These are phyloP conservation scores for Cairneyella variabilis DNA, from an alignment of 495 filamentous ascomycete genomes.

Conservation along the genomic window DNA sequence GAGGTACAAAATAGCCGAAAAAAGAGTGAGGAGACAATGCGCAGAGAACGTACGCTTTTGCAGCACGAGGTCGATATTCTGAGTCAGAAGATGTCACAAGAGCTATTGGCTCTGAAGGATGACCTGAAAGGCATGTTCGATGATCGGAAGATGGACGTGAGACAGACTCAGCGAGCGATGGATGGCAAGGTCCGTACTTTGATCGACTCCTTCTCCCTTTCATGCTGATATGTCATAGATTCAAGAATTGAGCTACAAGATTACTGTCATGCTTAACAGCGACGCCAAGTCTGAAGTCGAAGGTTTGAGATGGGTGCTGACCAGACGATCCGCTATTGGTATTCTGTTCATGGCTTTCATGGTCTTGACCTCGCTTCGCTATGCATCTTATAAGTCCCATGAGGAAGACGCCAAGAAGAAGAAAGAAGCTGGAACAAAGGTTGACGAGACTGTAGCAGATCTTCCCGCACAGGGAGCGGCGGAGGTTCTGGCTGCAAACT, in stretches of 20 bases:
- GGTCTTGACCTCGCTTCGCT: slow-evolving; percentile 45
- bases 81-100: slow-evolving; percentile 75
- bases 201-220: not conserved
- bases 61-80: slow-evolving; percentile 94
- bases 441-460: slow-evolving; percentile 11
- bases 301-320: slow-evolving; percentile 84
- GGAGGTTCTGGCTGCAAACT: slow-evolving; percentile 25
- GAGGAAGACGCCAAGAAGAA: slow-evolving; percentile 36
- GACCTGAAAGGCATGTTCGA: slow-evolving; percentile 94
- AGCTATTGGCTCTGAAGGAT: slow-evolving; percentile 75
- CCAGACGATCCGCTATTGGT: slow-evolving; percentile 77
- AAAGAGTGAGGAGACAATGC: slow-evolving; percentile 63
- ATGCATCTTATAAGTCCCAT: slow-evolving; percentile 28
- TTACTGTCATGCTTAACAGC: slow-evolving; percentile 78
- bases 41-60: slow-evolving; percentile 75
- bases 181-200: slow-evolving; percentile 59
- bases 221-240: slow-evolving; percentile 46
- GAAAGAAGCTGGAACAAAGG: slow-evolving; percentile 13
- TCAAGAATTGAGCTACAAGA: slow-evolving; percentile 90
- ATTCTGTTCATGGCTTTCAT: slow-evolving; percentile 60
- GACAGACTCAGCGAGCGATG: slow-evolving; percentile 76
- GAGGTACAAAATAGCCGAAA: slow-evolving; percentile 63
- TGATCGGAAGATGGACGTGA: slow-evolving; percentile 87
- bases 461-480: slow-evolving; percentile 21
- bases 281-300: slow-evolving; percentile 90